Evolutionary conservation across 495 filamentous ascomycete genomes (phyloP), one percentile per base, ranked within the genome.

Genomic region (Neurospora pannonica): DNA sequence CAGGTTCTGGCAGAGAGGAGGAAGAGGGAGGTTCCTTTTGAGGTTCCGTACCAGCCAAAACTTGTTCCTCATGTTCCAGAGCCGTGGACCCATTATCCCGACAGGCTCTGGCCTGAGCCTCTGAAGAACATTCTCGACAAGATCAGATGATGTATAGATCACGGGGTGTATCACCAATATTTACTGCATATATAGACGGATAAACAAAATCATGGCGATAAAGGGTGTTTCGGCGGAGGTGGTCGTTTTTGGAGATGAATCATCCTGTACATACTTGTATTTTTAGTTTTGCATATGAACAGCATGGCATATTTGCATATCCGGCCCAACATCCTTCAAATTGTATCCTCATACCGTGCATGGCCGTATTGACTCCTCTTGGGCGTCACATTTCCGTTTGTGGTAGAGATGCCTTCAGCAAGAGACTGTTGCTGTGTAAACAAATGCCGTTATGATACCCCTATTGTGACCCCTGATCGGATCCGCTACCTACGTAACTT

Each of bases 21-120:
- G 40, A 28, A 73, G 11, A 31, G 34, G 1, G 75, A 75, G 17
- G 75, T 85, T 9, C 81, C 82, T 0, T 77, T 83, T 34, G 73
- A 78, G 71, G 54, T 67, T 34, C 54, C 28, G 8, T 60, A 36
- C 5, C 42, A 21, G 38, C 24, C 42, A 28, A 67, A 34, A 36
- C 54, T 67, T 67, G 28, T 67, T 67, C 54, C 28, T 67, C 54
- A 67, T 36, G 28, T 36, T 34, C 54, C 54, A 9, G 54, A 67
- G 28, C 54, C 54, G 7, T 67, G 7, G 7, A 34, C 54, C 28
- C 6, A 67, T 34, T 67, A 67, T 19, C 54, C 54, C 15, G 54
- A 67, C 15, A 67, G 54, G 28, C 28, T 31, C 54, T 62, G 54
- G 54, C 54, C 54, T 17, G 31, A 34, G 28, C 54, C 54, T 36